Evolutionary conservation across 192 early-diverging fungal species (phyloP).

Genomic region (Tieghemiomyces parasiticus): DNA sequence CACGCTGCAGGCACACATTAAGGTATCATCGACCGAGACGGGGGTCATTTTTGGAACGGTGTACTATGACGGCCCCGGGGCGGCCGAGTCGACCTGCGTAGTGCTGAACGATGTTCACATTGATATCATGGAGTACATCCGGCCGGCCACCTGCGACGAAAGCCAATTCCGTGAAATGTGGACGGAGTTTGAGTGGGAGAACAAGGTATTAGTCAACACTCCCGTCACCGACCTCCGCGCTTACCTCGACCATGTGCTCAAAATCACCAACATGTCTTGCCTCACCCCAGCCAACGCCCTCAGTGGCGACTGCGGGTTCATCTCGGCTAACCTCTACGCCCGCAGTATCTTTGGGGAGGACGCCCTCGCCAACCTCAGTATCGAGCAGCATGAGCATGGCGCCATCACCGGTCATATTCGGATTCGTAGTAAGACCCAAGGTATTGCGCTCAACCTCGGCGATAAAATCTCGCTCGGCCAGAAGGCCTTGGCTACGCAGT

Average conservation of each 20-base stretch:
- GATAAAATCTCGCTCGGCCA: conserved; percentile 57
- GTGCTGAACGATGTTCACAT: conserved; percentile 96
- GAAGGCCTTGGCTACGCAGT: conserved; percentile 19
- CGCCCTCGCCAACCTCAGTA: conserved; percentile 92
- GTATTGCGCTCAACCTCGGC: conserved; percentile 89
- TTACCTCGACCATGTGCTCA: conserved; percentile 88
- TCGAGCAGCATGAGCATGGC: conserved; percentile 60
- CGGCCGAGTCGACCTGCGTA: conserved; percentile 69
- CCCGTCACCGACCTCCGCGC: conserved; percentile 76
- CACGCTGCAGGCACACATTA: conserved; percentile 91
- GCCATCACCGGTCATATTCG: conserved; percentile 91
- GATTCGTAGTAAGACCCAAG: conserved; percentile 96
- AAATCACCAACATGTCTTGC: conserved; percentile 96
- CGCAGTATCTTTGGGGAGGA: conserved; percentile 96
- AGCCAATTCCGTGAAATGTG: conserved; percentile 96
- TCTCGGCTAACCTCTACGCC: conserved; percentile 96
- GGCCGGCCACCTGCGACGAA: conserved; percentile 77
- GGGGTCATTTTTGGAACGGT: conserved; percentile 98
- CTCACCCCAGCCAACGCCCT: conserved; percentile 87
- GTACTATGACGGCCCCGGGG: conserved; percentile 91
- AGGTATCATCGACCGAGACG: conserved; percentile 96
- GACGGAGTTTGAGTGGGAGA: conserved; percentile 99
- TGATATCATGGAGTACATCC: conserved; percentile 99
- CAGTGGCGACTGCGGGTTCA: conserved; percentile 89
- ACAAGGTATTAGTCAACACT: conserved; percentile 96